These are phyloP conservation scores for Auxenochlorella pyrenoidosa DNA, from an alignment of 139 green algal species.

Conservation along the genomic window DNA sequence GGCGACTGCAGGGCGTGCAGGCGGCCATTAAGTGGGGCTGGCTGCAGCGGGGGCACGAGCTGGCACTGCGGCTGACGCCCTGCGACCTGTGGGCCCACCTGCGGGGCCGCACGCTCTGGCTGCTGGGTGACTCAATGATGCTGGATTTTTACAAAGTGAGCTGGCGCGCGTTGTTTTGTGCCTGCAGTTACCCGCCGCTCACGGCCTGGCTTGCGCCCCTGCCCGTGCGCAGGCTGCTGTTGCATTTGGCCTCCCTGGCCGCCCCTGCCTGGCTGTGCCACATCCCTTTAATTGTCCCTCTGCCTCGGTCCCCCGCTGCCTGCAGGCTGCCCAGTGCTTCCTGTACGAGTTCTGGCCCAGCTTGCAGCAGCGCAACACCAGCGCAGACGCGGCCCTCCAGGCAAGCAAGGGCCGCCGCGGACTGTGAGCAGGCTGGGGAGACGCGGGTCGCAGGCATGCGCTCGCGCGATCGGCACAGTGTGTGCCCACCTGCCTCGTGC, in stretches of 20 bases:
- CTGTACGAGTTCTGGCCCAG: constrained; percentile 17
- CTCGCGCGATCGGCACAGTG: too few species aligned
- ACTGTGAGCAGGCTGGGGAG: too few species aligned
- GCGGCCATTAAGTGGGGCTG: neutral
- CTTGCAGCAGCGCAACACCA: neutral
- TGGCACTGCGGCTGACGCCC: constrained; percentile 18
- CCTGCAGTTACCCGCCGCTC: too few species aligned
- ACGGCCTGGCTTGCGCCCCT: too few species aligned
- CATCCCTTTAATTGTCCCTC: neutral
- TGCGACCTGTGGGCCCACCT: constrained; percentile 43
- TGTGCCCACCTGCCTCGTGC: neutral
- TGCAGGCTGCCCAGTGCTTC: constrained; percentile 10
- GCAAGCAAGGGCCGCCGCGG: neutral
- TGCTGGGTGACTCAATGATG: constrained; percentile 42
- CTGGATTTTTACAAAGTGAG: neutral
- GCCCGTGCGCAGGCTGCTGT: neutral
- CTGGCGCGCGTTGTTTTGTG: too few species aligned
- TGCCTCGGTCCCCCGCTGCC: neutral
- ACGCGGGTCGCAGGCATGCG: neutral
- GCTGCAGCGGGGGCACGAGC: neutral
- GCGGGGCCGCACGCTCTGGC: constrained; percentile 29
- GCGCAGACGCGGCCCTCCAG: neutral
- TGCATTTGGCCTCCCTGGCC: neutral
- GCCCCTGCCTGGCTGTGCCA: too few species aligned
- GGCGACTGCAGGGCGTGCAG: neutral